Percentiles rank a stretch among this genome's conserved stretches.
phyloP scores from a whole-genome alignment of 2,329 filamentous ascomycete genomes.

The Ophiostoma piceae region DNA sequence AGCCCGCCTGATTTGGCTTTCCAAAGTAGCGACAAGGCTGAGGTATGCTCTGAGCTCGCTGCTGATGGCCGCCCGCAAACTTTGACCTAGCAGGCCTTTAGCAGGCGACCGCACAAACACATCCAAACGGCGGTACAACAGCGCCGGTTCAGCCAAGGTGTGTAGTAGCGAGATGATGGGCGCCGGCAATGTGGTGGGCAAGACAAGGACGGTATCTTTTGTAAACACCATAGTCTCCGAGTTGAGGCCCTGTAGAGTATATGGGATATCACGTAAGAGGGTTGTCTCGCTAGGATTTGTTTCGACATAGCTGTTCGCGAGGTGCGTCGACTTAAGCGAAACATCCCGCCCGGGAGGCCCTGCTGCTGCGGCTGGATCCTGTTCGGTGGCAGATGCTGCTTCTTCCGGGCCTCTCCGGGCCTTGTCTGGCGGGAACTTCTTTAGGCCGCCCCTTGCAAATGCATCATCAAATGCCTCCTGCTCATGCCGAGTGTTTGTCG shows the following conservation, averaged over 20 bases:
- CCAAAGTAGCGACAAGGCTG: slow-evolving; percentile 82
- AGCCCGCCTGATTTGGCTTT: slow-evolving; percentile 83
- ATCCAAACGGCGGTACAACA: slow-evolving; percentile 79
- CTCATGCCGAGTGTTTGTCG: slow-evolving; percentile 34
- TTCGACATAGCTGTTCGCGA: slow-evolving; percentile 53
- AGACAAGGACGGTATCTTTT: slow-evolving; percentile 61
- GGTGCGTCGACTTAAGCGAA: slow-evolving; percentile 52
- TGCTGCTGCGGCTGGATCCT: slow-evolving; percentile 29
- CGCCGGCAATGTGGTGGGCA: slow-evolving; percentile 74
- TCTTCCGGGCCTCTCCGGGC: slow-evolving; percentile 37
- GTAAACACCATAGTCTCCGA: slow-evolving; percentile 77
- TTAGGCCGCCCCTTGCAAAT: slow-evolving; percentile 50
- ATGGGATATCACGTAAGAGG: slow-evolving; percentile 76
- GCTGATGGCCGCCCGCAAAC: slow-evolving; percentile 78
- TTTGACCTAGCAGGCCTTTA: slow-evolving; percentile 84
- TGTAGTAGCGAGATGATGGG: slow-evolving; percentile 84
- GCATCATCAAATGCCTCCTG: slow-evolving; percentile 49
- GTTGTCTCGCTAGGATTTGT: slow-evolving; percentile 60
- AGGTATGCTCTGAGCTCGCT: slow-evolving; percentile 84
- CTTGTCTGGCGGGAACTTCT: slow-evolving; percentile 41
- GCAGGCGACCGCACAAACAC: slow-evolving; percentile 76
- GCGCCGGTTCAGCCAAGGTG: slow-evolving; percentile 82
- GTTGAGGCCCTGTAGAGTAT: slow-evolving; percentile 86
- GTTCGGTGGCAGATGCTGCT: slow-evolving; percentile 25
- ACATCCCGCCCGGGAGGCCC: slow-evolving; percentile 37